phyloP scores from a whole-genome alignment of 192 early-diverging fungal genomes.

The Entomortierella parvispora region DNA sequence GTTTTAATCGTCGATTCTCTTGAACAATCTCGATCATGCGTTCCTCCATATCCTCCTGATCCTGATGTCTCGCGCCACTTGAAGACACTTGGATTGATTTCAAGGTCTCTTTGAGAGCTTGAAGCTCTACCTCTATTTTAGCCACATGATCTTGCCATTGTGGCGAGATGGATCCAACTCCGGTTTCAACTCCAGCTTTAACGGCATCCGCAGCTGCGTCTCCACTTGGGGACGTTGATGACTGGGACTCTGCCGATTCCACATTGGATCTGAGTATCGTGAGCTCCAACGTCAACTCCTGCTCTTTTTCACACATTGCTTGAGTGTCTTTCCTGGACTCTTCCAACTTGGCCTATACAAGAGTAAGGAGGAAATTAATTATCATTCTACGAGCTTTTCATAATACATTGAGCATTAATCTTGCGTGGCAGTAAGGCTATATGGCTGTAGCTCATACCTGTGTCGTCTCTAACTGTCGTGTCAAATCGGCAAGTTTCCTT shows the following conservation, averaged over 20 bases:
- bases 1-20: slow-evolving; percentile 26
- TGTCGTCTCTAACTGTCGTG: background rate
- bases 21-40: slow-evolving; percentile 4
- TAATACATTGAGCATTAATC: too few relatives aligned
- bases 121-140: slow-evolving; percentile 30
- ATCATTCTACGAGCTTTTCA: too few relatives aligned
- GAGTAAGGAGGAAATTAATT: too few relatives aligned
- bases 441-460: too few relatives aligned
- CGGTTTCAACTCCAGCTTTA: background rate
- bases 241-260: too few relatives aligned
- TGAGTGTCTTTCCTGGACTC: background rate
- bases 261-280: background rate
- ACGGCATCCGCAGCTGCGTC: background rate
- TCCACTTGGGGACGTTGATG: too few relatives aligned
- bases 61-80: background rate
- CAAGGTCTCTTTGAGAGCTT: slow-evolving; percentile 17
- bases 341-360: too few relatives aligned
- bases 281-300: background rate
- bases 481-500: background rate
- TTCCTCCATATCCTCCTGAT: slow-evolving; percentile 18
- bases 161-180: background rate
- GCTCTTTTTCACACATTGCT: background rate
- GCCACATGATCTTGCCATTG: slow-evolving; percentile 23
- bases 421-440: too few relatives aligned
- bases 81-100: background rate